These are phyloP conservation scores for Penicillium expansum DNA, from an alignment of 2,329 filamentous ascomycete genomes.

Conservation along the genomic window DNA sequence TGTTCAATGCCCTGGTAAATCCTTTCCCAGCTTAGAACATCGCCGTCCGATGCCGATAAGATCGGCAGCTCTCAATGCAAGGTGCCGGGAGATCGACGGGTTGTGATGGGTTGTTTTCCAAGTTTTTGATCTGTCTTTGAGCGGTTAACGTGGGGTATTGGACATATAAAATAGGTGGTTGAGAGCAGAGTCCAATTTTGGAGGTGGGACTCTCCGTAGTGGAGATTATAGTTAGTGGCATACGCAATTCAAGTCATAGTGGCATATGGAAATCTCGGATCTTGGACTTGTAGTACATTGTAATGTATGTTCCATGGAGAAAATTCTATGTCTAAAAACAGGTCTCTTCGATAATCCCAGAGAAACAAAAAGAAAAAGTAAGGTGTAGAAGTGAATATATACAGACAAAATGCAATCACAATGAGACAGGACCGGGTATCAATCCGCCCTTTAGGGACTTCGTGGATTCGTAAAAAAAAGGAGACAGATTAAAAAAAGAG, in stretches of 20 bases:
- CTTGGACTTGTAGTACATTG: not conserved
- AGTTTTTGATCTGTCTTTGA: not conserved
- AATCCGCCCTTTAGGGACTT: slow-evolving; percentile 14
- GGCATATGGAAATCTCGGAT: not conserved
- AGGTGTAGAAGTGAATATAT: slow-evolving; percentile 14
- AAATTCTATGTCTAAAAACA: not conserved
- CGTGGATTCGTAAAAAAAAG: slow-evolving; percentile 10
- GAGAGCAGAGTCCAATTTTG: not conserved
- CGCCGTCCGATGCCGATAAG: slow-evolving; percentile 1
- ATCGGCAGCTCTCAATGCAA: slow-evolving; percentile 20
- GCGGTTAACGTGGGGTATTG: not conserved
- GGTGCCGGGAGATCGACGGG: slow-evolving; percentile 22
- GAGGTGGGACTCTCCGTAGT: not conserved
- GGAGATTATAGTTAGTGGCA: not conserved
- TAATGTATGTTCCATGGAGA: not conserved
- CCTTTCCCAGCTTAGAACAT: not conserved
- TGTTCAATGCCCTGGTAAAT: not conserved
- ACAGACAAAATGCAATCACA: slow-evolving; percentile 1
- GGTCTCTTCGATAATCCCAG: not conserved
- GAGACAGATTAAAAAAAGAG: not conserved
- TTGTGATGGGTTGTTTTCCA: not conserved
- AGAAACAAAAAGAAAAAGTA: not conserved
- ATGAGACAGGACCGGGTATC: slow-evolving; percentile 16
- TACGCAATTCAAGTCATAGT: not conserved
- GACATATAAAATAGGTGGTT: not conserved